Base-by-base conservation (phyloP, 2,329 filamentous ascomycete species). In the Colletotrichum costaricense region DNA sequence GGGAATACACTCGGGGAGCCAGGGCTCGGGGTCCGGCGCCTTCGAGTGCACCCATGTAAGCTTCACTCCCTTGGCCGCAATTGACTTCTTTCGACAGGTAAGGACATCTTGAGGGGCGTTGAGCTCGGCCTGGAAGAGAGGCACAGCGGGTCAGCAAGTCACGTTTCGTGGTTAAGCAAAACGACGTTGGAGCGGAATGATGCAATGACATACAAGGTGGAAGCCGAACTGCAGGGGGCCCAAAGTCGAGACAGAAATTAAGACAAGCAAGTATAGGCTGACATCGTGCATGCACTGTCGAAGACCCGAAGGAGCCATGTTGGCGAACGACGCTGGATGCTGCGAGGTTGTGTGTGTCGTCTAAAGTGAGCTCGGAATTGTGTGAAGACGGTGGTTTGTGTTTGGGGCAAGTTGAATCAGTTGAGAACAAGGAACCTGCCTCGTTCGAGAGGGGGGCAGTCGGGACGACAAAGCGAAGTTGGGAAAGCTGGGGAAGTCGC, bases 31-130 rank as follows among this genome's bases (percentile, higher is more conserved):
- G 9, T 76, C 66, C 28, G 76, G 76, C 24, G 78, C 72, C 67
- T 75, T 72, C 70, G 80, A 76, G 8, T 79, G 76, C 70, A 81
- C 71, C 78, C 81, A 77, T 52, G 74, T 76, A 24, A 77, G 76
- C 68, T 81, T 68, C 58, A 63, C 69, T 12, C 60, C 77, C 35
- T 69, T 70, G 68, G 67, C 76, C 52, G 82, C 82, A 63, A 84
- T 83, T 62, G 84, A 81, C 75, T 85, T 84, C 75, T 91, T 91
- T 77, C 91, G 91, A 85, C 97, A 98, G 70, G 94, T 97, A 78
- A 99, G 93, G 79, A 97, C 94, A 86, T 95, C 93, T 88, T 98
- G 93, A 9, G 97, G 97, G 9, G 96, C 95, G 82, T 99, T 99
- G 75, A 99, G 90, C 82, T 98, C 97, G 77, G 95, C 94, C 95